Evolutionary conservation across 2,329 filamentous ascomycete genomes (phyloP), one percentile per base, ranked within the genome.

Genomic region (Helicocarpus griseus): DNA sequence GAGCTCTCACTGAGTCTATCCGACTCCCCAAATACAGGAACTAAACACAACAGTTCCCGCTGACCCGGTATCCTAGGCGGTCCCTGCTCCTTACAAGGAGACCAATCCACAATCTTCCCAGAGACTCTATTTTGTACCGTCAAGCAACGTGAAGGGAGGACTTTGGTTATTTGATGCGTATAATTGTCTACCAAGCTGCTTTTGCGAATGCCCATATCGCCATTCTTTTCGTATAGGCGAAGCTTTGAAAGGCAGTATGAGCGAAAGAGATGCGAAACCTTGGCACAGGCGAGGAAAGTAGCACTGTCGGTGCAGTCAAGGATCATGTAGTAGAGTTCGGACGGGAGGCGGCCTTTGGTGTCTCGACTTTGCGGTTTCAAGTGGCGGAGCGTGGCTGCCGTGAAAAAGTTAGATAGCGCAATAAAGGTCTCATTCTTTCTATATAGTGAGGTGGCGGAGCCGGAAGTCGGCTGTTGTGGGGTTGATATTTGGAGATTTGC

Each of bases 241-340:
- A 39, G 24, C 28, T 39, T 28, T 31, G 24, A 35, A 13, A 28
- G 47, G 26, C 47, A 49, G 22, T 40, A 49, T 19, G 35, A 6
- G 14, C 47, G 47, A 9, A 49, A 49, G 5, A 31, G 35, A 33
- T 21, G n/a, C 5, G 47, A 49, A 14, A 49, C 38, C n/a, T 13
- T 41, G 4, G 47, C 31, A 17, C 47, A 49, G 9, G 47, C 31
- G 22, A 22, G 35, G 21, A 39, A 49, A 11, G 33, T 40, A 21
- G 24, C 35, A 22, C 31, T 39, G 22, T 49, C 47, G n/a, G 38
- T 49, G n/a, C 26, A 40, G 38, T 49, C 35, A 17, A 49, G 35
- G 21, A 49, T 49, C 35, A 39, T 39, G 35, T 39, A 29, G 17
- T 49, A 49, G 35, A 49, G 22, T 39, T 49, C 47, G 11, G 21